phyloP scores from a whole-genome alignment of 306 rosid genomes.

The Dicorynia guianensis region DNA sequence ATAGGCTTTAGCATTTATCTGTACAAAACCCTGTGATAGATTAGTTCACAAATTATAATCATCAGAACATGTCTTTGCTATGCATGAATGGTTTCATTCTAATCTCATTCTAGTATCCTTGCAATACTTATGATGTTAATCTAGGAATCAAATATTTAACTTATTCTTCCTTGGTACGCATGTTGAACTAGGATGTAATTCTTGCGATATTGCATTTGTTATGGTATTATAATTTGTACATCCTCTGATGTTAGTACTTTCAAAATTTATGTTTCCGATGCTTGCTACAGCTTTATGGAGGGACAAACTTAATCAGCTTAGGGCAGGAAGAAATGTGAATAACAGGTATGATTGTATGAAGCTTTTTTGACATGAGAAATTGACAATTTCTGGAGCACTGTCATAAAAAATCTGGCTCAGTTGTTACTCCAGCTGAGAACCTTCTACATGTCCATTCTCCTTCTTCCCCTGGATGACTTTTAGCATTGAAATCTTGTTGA shows the following conservation, averaged over 20 bases:
- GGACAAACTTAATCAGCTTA: constrained; percentile 56
- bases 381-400: not conserved
- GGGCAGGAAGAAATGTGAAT: constrained; percentile 53
- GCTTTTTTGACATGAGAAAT: not conserved
- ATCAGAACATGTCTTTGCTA: not conserved
- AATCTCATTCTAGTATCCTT: not conserved
- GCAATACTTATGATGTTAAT: not conserved
- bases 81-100: not conserved
- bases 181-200: not conserved
- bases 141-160: constrained; percentile 8
- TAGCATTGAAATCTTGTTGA: not conserved
- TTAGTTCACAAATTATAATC: constrained; percentile 11
- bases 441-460: not conserved
- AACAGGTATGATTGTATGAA: constrained; percentile 44
- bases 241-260: constrained; percentile 15
- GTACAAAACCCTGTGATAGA: not conserved
- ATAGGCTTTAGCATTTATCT: not conserved
- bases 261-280: constrained; percentile 26
- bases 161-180: not conserved
- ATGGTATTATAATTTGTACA: not conserved
- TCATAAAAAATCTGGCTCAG: not conserved
- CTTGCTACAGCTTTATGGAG: constrained; percentile 55
- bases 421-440: not conserved
- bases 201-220: constrained; percentile 15
- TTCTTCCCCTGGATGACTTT: not conserved